Conservation (phyloP, 352 stramenopile species). For the Globisporangium spiculum region DNA sequence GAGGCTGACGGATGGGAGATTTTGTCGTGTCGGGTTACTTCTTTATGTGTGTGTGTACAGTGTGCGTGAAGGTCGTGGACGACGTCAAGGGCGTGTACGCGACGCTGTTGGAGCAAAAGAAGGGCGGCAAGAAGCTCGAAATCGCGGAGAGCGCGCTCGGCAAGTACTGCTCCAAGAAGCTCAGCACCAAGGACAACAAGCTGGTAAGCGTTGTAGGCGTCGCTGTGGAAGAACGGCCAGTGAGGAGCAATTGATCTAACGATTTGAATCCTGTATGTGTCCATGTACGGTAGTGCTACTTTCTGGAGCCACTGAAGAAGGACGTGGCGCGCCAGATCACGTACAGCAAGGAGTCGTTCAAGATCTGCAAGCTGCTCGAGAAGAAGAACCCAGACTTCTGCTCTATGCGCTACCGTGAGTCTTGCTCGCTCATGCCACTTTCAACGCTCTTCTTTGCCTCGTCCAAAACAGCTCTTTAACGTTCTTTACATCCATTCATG, state of each 20-base stretch:
- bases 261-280: neutral
- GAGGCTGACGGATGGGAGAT: neutral
- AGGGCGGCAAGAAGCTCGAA: constrained; percentile 76
- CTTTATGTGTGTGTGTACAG: constrained; percentile 27
- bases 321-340: constrained; percentile 90
- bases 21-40: neutral
- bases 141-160: constrained; percentile 80
- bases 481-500: neutral
- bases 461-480: neutral
- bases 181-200: constrained; percentile 90
- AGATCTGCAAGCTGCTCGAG: constrained; percentile 93
- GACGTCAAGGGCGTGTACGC: constrained; percentile 75
- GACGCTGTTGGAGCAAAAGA: constrained; percentile 63
- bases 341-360: constrained; percentile 91
- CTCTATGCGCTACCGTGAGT: constrained; percentile 91
- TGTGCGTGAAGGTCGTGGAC: constrained; percentile 92
- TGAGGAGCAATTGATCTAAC: neutral
- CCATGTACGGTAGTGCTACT: constrained; percentile 85
- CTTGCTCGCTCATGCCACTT: neutral
- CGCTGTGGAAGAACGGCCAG: neutral
- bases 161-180: constrained; percentile 85
- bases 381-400: constrained; percentile 95
- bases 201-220: constrained; percentile 42
- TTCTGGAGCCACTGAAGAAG: constrained; percentile 92
- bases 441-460: neutral